A percentile compares a stretch with the other conserved stretches of the same genome.
phyloP scores from a whole-genome alignment of 2,329 filamentous ascomycete species.

The Raffaelea deltoideospora region DNA sequence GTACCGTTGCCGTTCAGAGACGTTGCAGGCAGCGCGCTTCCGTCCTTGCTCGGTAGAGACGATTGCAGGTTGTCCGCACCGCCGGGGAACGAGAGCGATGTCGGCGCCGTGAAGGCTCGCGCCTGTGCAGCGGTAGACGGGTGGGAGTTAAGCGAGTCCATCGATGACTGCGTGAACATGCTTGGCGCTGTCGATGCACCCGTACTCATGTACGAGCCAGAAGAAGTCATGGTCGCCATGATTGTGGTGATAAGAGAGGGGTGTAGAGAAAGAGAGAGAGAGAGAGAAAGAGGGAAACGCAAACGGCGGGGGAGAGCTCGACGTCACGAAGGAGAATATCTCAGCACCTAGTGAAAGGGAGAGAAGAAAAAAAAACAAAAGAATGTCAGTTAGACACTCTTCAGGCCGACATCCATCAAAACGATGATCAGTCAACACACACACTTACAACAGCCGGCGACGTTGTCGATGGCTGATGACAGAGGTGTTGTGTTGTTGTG shows the following conservation, averaged over 20 bases:
- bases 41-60: constrained; percentile 10
- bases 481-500: constrained; percentile 4
- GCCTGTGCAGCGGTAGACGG: constrained; percentile 85
- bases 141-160: constrained; percentile 88
- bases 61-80: constrained; percentile 10
- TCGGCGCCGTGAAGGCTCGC: constrained; percentile 85
- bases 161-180: constrained; percentile 21
- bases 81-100: constrained; percentile 82
- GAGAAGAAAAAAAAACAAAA: too few relatives aligned
- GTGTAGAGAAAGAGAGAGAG: not conserved
- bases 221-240: constrained; percentile 7
- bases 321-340: constrained; percentile 6
- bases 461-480: constrained; percentile 10
- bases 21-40: too few relatives aligned
- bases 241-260: not conserved
- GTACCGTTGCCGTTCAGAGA: too few relatives aligned
- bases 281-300: not conserved
- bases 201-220: constrained; percentile 6
- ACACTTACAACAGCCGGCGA: constrained; percentile 12
- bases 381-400: constrained; percentile 9
- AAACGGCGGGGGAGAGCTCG: too few relatives aligned
- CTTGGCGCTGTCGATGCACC: constrained; percentile 6
- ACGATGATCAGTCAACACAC: constrained; percentile 6
- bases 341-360: constrained; percentile 7
- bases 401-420: constrained; percentile 8